Conservation (phyloP, 768 basidiomycete species). For the Podaxis sp. region DNA sequence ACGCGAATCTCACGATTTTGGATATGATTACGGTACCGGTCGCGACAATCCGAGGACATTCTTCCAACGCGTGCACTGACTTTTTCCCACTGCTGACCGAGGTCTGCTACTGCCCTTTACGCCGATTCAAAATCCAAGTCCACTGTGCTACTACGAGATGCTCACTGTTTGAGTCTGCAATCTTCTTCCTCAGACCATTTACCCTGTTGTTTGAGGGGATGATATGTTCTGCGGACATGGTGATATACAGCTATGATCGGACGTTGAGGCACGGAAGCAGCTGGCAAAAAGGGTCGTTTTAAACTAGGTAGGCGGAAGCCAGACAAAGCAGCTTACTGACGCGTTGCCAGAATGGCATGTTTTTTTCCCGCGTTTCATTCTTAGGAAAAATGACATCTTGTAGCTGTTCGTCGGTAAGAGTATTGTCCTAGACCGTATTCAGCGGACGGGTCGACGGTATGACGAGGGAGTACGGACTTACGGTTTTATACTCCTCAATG, state of each 20-base stretch:
- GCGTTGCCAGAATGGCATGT: slow-evolving; percentile 74
- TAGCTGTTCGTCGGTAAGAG: slow-evolving; percentile 52
- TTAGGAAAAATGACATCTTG: slow-evolving; percentile 66
- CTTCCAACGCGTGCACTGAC: slow-evolving; percentile 67
- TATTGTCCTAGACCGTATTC: slow-evolving; percentile 35
- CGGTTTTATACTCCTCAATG: slow-evolving; percentile 57
- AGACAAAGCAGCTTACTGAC: slow-evolving; percentile 49
- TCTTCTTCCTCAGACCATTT: slow-evolving; percentile 70
- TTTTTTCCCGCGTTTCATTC: slow-evolving; percentile 46
- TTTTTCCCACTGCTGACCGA: slow-evolving; percentile 81
- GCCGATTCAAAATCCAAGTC: neutral
- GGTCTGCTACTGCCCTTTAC: slow-evolving; percentile 58
- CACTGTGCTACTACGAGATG: slow-evolving; percentile 6
- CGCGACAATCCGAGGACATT: slow-evolving; percentile 77
- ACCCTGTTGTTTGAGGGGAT: slow-evolving; percentile 68
- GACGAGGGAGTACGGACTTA: slow-evolving; percentile 26
- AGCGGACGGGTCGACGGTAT: neutral
- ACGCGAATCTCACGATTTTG: slow-evolving; percentile 60
- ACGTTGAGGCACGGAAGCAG: slow-evolving; percentile 65
- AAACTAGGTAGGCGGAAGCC: neutral
- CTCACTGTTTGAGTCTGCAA: slow-evolving; percentile 55
- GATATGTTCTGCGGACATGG: slow-evolving; percentile 63
- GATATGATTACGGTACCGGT: slow-evolving; percentile 83
- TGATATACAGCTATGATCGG: slow-evolving; percentile 85
- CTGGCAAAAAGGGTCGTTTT: slow-evolving; percentile 30